Evolutionary conservation across 441 rosid genomes (phyloP).

Genomic region (Biscutella laevigata): DNA sequence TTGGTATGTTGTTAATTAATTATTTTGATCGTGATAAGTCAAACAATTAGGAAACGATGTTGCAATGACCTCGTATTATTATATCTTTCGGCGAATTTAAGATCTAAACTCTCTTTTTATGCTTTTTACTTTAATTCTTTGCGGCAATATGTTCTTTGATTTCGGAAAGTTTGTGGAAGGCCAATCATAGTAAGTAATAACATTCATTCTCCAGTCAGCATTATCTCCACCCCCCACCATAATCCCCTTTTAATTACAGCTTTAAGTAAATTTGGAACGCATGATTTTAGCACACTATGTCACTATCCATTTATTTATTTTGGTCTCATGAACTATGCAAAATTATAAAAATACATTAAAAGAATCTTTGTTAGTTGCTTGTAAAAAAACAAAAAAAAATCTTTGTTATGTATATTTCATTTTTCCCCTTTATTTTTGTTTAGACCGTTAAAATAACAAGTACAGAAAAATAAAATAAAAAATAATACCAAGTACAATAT

Average conservation of each 20-base stretch:
- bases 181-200: conserved; percentile 2
- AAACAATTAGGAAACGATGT: conserved; percentile 13
- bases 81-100: conserved; percentile 12
- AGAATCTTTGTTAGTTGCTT: too few species aligned
- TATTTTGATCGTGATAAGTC: conserved; percentile 18
- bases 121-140: background rate
- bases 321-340: background rate
- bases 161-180: conserved; percentile 15
- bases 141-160: conserved; percentile 1
- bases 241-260: background rate
- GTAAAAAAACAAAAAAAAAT: too few species aligned
- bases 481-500: too few species aligned
- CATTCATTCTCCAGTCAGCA: background rate
- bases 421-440: too few species aligned
- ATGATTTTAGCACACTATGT: background rate
- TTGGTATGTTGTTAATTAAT: background rate
- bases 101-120: background rate
- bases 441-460: too few species aligned
- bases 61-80: conserved; percentile 14
- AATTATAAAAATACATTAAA: too few species aligned
- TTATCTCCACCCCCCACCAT: too few species aligned
- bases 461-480: too few species aligned
- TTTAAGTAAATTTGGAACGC: background rate
- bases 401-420: too few species aligned
- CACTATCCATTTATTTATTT: background rate